Base-by-base conservation (phyloP, 1,284 basidiomycete genomes). In the Boletus calvinii region DNA sequence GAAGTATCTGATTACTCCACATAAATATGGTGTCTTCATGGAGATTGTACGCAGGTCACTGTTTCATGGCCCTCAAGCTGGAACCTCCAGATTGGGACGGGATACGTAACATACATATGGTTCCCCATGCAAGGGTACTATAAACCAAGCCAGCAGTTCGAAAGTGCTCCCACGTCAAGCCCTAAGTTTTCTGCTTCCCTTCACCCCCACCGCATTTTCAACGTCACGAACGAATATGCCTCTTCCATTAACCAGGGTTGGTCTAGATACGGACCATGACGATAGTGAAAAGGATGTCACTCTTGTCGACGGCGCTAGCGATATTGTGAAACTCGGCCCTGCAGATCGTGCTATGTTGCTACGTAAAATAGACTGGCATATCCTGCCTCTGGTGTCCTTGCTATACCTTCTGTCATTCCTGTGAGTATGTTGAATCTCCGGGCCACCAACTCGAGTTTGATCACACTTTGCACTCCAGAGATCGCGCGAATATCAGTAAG, bases 401-500 rank as follows among this genome's bases (percentile, higher is more conserved):
- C 22, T 22, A 2, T 22, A 22, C 22, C 22, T 22, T 22, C 22
- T 22, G 22, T 22, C 22, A 22, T 22, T 22, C 22, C 22, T 22
- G 22, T 22, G 22, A 22, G 22, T 22, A 22, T 22, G 22, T 22
- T 5, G 22, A 22, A 5, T 22, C 22, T 22, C 26, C 6, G 26
- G 26, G 26, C n/a, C n/a, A n/a, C n/a, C n/a, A n/a, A n/a, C n/a
- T n/a, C n/a, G n/a, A n/a, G 26, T 26, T 26, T 48, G 40, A 59
- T 6, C 5, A 6, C 12, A 18, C 17, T 22, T 29, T 32, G 22
- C 29, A 41, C 12, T 46, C 11, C 53, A 73, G 71, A 24, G 73
- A 73, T 55, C 72, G 71, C 29, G 54, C 60, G 4, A 73, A 73
- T 58, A 54, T 75, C 11, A 70, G 71, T 55, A 50, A 49, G 61